phyloP scores from a whole-genome alignment of 257 asterid genomes.

The Penstemon davidsonii region DNA sequence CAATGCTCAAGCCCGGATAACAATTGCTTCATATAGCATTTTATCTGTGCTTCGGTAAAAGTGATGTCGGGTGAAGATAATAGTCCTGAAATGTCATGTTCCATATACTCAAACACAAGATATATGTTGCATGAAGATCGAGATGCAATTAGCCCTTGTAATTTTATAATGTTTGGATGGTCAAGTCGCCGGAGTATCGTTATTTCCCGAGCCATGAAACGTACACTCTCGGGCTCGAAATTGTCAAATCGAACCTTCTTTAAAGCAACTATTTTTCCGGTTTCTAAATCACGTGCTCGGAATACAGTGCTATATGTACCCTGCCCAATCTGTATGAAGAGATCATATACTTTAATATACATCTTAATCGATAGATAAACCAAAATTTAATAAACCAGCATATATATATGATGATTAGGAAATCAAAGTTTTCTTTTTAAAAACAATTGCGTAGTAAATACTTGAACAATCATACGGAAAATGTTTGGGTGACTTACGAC shows the following conservation, averaged over 20 bases:
- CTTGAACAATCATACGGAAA: too few species aligned
- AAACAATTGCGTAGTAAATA: too few species aligned
- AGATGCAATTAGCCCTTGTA: constrained; percentile 82
- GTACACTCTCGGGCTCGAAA: constrained; percentile 94
- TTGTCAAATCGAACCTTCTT: constrained; percentile 94
- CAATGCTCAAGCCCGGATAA: constrained; percentile 95
- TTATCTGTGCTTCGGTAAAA: constrained; percentile 88
- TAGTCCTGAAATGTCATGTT: constrained; percentile 90
- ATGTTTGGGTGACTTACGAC: too few species aligned
- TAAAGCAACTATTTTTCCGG: constrained; percentile 73
- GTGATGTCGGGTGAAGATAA: constrained; percentile 72
- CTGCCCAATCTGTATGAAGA: constrained; percentile 77
- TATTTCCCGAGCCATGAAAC: constrained; percentile 96
- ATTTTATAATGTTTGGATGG: constrained; percentile 84
- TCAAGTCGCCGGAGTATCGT: constrained; percentile 81
- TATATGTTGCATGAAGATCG: constrained; percentile 86
- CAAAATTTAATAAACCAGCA: not conserved
- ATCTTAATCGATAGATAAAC: constrained; percentile 21
- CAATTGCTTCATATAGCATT: constrained; percentile 91
- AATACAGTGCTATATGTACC: constrained; percentile 95
- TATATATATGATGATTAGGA: too few species aligned
- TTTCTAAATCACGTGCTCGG: constrained; percentile 83
- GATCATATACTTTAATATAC: not conserved
- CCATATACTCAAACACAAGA: constrained; percentile 96
- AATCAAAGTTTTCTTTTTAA: too few species aligned